phyloP scores from a whole-genome alignment of 1,139 yeast genomes.

The Yamadazyma atlantica region DNA sequence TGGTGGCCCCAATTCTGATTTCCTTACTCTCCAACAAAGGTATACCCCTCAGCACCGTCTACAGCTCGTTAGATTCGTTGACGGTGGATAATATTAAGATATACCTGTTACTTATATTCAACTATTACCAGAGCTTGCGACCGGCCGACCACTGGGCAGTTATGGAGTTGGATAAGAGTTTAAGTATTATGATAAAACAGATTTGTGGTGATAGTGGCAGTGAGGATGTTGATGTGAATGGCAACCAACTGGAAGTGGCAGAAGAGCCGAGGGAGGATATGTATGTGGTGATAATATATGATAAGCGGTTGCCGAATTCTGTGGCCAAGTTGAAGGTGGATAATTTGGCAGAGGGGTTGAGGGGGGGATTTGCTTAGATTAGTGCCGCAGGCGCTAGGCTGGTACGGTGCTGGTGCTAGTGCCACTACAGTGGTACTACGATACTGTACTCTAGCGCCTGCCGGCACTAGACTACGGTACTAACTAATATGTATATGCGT shows the following conservation, averaged over 20 bases:
- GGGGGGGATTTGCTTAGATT: conserved; percentile 34
- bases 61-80: conserved; percentile 18
- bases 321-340: conserved; percentile 47
- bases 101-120: conserved; percentile 44
- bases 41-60: conserved; percentile 40
- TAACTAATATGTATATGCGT: no score
- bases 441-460: no score
- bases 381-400: no score
- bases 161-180: conserved; percentile 30
- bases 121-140: conserved; percentile 18
- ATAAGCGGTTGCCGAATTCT: conserved; percentile 27
- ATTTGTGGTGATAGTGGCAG: conserved; percentile 10
- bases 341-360: conserved; percentile 29
- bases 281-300: conserved; percentile 16
- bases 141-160: conserved; percentile 30
- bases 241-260: not conserved
- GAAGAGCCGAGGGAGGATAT: conserved; percentile 3
- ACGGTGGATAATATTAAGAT: conserved; percentile 45
- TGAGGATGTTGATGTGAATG: not conserved
- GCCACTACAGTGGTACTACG: no score
- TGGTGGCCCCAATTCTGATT: conserved; percentile 33
- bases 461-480: no score
- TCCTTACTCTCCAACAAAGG: conserved; percentile 46
- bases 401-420: no score
- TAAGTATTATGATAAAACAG: conserved; percentile 29